Base-by-base conservation (phyloP, 129 eudicot genomes). In the Tagetes patula region DNA sequence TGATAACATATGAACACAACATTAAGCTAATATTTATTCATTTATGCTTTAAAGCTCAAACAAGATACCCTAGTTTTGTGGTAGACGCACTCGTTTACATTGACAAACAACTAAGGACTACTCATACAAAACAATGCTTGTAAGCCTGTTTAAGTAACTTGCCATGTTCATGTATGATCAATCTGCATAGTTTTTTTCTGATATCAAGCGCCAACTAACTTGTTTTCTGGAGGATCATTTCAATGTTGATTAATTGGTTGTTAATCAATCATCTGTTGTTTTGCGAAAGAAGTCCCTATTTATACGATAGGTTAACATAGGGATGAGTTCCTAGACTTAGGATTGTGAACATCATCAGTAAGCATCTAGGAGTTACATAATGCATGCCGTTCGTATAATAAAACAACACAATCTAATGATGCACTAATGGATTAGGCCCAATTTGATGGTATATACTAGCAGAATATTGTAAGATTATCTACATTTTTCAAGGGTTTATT, bases 71-170 rank as follows among this genome's bases (percentile, higher is more conserved):
- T 50, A 70, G 74, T 52, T 70, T 70, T 34, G n/a, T 38, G 63
- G 46, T 34, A 50, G 63, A 70, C 14, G 46, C 14, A 70, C 48
- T 40, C 4, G 11, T 34, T 30, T 31, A 10, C 43, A 14, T 37
- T 39, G n/a, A 68, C 60, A 43, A 65, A 68, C 73, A 65, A 68
- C 73, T 47, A 68, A 46, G 49, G 3, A 46, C 13, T 12, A 73
- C n/a, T 32, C 42, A 8, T 13, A 9, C 8, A 31, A 45, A 37
- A 0, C 6, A 61, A n/a, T 27, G 65, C 10, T 14, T 73, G 11
- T 72, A 31, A 73, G 70, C 70, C 37, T n/a, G 48, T 43, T 43
- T 46, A 61, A 59, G 77, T 62, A 46, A 60, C 14, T 9, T n/a
- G 4, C 10, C 12, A 9, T 70, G 75, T 39, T 39, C 4, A 2